phyloP scores from a whole-genome alignment of 1,284 basidiomycete genomes.

The Anthracocystis setariae region DNA sequence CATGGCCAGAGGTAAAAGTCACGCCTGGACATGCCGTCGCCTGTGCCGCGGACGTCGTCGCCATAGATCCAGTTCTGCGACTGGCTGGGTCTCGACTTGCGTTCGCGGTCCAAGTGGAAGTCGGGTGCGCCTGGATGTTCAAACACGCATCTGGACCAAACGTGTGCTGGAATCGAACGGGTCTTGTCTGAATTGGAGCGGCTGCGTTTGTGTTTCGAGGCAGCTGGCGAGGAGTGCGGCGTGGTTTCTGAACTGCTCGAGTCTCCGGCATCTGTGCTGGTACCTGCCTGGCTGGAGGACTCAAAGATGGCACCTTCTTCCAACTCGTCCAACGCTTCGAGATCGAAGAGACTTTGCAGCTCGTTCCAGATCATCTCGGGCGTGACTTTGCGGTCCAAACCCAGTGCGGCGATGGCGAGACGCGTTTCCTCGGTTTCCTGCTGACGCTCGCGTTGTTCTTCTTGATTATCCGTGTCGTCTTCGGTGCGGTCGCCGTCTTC shows the following conservation, averaged over 20 bases:
- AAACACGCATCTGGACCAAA: slow-evolving; percentile 29
- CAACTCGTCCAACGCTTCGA: slow-evolving; percentile 58
- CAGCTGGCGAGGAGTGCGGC: slow-evolving; percentile 7
- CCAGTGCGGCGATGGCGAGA: slow-evolving; percentile 42
- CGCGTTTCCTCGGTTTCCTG: slow-evolving; percentile 28
- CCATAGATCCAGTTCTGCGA: slow-evolving; percentile 46
- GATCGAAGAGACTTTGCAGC: slow-evolving; percentile 52
- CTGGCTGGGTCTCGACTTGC: slow-evolving; percentile 17
- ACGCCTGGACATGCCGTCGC: slow-evolving; percentile 45
- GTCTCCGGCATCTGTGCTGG: slow-evolving; percentile 27
- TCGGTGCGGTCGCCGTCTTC: slow-evolving; percentile 38
- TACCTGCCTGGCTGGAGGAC: slow-evolving; percentile 39
- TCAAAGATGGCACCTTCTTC: slow-evolving; percentile 49
- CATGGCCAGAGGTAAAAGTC: slow-evolving; percentile 51
- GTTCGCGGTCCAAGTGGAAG: slow-evolving; percentile 21
- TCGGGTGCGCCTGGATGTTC: slow-evolving; percentile 47
- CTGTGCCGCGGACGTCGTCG: slow-evolving; percentile 35
- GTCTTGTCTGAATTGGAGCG: slow-evolving; percentile 4
- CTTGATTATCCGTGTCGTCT: slow-evolving; percentile 33
- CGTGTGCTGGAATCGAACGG: slow-evolving; percentile 10
- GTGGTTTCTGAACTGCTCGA: slow-evolving; percentile 33
- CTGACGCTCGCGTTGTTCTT: slow-evolving; percentile 39
- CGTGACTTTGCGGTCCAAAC: slow-evolving; percentile 26
- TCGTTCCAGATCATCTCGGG: slow-evolving; percentile 47
- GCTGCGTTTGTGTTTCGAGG: slow-evolving; percentile 18